Percentiles rank a stretch among this genome's conserved stretches.
Evolutionary conservation across 176 grass and related monocot species (phyloP).

Genomic region (Oryza glumipatula): DNA sequence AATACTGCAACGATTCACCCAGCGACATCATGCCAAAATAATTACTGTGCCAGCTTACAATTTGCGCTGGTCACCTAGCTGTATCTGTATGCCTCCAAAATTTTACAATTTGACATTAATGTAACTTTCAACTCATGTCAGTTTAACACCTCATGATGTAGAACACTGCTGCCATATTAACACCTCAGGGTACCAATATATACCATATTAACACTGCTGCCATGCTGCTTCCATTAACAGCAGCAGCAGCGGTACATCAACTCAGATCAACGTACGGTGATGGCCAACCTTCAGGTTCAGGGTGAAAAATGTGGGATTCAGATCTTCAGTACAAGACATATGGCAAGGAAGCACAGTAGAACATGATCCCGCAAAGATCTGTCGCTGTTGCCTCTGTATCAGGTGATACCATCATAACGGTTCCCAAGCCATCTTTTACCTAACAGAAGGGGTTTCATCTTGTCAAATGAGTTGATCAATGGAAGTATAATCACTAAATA

Average conservation of each 20-base stretch:
- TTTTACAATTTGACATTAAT: not conserved
- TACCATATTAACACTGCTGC: not conserved
- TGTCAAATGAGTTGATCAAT: constrained; percentile 23
- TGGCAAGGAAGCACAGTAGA: not conserved
- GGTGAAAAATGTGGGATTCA: not conserved
- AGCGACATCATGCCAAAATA: not conserved
- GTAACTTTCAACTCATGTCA: not conserved
- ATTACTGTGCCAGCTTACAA: not conserved
- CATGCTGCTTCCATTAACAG: not conserved
- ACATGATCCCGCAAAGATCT: not conserved
- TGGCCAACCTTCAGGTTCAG: not conserved
- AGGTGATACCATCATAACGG: not conserved
- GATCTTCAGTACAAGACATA: not conserved
- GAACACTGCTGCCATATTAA: too few species aligned
- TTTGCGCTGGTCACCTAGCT: not conserved
- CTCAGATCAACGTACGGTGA: not conserved
- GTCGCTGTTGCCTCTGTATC: not conserved
- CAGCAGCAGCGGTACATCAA: not conserved
- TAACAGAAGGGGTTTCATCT: constrained; percentile 8
- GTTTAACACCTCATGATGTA: not conserved
- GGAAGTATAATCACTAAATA: not conserved
- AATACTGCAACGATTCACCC: not conserved
- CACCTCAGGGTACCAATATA: not conserved
- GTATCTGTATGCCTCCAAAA: constrained; percentile 7
- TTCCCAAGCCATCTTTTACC: constrained; percentile 20